Evolutionary conservation across 2,329 filamentous ascomycete genomes (phyloP), one percentile per base, ranked within the genome.

Genomic region (Zelopaecilomyces penicillatus): DNA sequence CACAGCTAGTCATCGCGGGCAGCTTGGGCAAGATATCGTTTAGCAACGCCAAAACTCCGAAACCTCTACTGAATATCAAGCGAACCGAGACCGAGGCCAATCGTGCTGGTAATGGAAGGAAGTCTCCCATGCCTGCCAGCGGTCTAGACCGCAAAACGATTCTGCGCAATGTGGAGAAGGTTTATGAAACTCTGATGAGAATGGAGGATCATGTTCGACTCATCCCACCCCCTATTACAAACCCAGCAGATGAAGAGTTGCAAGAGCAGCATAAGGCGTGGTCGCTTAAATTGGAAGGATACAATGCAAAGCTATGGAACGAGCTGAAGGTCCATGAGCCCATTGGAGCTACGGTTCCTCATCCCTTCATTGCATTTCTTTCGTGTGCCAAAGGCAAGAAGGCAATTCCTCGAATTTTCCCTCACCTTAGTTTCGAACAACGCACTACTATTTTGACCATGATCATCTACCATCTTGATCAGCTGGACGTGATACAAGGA

Each of bases 21-120:
- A 96, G 89, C 59, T 69, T 98, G 41, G 93, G 93, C 53, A 98
- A 97, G 71, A 98, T 98, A 46, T 95, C 91, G 0, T 98, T 97
- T 69, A 96, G 91, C 73, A 98, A 98, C 58, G 88, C 93, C 39
- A 98, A 97, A 72, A 95, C 93, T 0, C 93, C 93, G 0, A 93
- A 95, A 65, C 89, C 91, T 11, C 73, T 97, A 46, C 80, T 98
- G 41, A 98, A 94, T 63, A 90, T 98, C 69, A 97, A 95, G 73
- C 85, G 90, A 30, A 74, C 80, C 19, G 90, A 96, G 41, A 78
- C 80, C 37, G 78, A 83, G 45, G 60, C 67, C 29, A 71, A 77
- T 43, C 73, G 76, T 29, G 69, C 77, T 26, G 63, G 65, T 40
- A 74, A 68, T 48, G 67, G 70, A 36, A 75, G 73, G 52, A 70